Conservation (phyloP, 2,329 filamentous ascomycete genomes). For the Thielaviopsis ethacetica region DNA sequence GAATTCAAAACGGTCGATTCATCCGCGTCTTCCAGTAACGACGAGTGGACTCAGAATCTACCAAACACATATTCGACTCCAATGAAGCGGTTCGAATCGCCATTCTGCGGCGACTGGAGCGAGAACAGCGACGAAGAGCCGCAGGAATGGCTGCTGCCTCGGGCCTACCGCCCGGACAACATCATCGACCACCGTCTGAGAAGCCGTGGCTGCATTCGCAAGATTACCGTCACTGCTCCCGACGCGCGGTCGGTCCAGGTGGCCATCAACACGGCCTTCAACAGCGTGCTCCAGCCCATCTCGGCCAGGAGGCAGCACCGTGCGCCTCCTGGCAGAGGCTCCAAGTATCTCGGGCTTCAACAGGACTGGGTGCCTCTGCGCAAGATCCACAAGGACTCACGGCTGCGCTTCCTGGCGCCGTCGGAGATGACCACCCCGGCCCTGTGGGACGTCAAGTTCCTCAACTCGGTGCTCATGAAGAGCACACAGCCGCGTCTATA, state of each 20-base stretch:
- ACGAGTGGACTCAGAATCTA: constrained; percentile 38
- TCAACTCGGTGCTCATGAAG: constrained; percentile 59
- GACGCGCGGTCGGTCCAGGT: constrained; percentile 53
- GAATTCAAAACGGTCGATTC: constrained; percentile 30
- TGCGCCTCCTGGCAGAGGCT: not conserved
- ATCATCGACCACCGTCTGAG: constrained; percentile 53
- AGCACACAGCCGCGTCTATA: constrained; percentile 52
- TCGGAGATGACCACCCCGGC: constrained; percentile 59
- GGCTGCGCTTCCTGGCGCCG: constrained; percentile 52
- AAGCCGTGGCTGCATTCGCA: constrained; percentile 56
- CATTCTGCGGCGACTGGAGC: constrained; percentile 31
- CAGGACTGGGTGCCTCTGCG: constrained; percentile 60
- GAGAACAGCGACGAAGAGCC: constrained; percentile 24
- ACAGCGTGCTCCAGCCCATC: constrained; percentile 27
- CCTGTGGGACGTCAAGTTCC: constrained; percentile 54
- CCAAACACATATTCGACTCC: constrained; percentile 27
- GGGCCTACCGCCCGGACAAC: constrained; percentile 47
- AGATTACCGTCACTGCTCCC: constrained; percentile 41
- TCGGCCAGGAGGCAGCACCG: constrained; percentile 1
- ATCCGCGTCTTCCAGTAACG: constrained; percentile 20
- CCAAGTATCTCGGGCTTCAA: constrained; percentile 40
- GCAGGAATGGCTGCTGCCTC: constrained; percentile 49
- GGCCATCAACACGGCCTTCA: constrained; percentile 47
- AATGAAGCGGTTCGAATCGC: constrained; percentile 30
- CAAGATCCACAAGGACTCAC: constrained; percentile 58